Percentiles rank a stretch among this genome's conserved stretches.
Conservation (phyloP, 2,329 filamentous ascomycete genomes). For the Colletotrichum orchidophilum region DNA sequence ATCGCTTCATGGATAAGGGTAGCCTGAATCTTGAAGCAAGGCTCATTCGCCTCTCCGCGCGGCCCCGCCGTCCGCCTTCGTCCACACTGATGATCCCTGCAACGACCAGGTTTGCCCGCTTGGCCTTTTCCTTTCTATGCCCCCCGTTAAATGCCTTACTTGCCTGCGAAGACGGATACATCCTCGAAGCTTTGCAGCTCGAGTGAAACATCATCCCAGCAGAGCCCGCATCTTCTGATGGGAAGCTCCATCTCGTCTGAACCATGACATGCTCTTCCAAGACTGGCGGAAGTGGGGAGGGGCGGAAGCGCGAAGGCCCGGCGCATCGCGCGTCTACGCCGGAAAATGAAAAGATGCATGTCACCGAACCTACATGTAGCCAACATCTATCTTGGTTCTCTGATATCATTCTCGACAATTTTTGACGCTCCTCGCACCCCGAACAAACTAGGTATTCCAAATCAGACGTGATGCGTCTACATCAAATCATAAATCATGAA, state of each 20-base stretch:
- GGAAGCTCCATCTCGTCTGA: conserved; percentile 5
- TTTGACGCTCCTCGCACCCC: neutral
- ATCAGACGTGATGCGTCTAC: conserved; percentile 4
- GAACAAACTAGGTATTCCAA: conserved; percentile 13
- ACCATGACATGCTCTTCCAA: conserved; percentile 8
- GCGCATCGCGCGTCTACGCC: conserved; percentile 29
- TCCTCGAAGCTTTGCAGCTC: neutral
- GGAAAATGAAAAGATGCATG: neutral
- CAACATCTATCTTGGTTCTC: neutral
- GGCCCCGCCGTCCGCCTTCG: conserved; percentile 12
- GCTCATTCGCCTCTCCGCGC: neutral
- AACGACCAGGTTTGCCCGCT: conserved; percentile 3
- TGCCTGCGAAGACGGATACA: neutral
- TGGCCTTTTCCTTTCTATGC: conserved; percentile 11
- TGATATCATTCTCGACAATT: neutral
- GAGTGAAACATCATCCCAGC: conserved; percentile 24
- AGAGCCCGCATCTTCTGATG: conserved; percentile 1
- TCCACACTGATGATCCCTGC: conserved; percentile 8
- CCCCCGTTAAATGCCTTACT: neutral
- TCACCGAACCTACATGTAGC: neutral
- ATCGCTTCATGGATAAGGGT: neutral
- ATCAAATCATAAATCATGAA: conserved; percentile 18
- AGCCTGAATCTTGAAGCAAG: neutral
- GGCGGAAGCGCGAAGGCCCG: neutral
- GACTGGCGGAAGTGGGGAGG: conserved; percentile 4